These are phyloP conservation scores for Globisporangium barbulae DNA, from an alignment of 352 stramenopile genomes.

Conservation along the genomic window DNA sequence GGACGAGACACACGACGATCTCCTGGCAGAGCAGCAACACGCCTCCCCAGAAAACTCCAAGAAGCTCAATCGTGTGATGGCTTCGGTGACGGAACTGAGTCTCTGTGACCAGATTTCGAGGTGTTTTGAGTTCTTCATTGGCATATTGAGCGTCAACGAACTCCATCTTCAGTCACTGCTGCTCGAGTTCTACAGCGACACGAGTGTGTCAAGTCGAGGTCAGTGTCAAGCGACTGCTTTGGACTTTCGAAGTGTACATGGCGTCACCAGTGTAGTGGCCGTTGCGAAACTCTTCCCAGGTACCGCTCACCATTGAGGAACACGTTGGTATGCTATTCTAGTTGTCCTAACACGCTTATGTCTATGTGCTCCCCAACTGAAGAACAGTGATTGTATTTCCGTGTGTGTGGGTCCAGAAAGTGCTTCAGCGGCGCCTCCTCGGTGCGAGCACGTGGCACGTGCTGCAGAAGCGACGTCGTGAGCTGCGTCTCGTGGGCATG, in stretches of 20 bases:
- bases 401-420: slow-evolving; percentile 52
- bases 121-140: slow-evolving; percentile 48
- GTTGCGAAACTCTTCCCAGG: slow-evolving; percentile 56
- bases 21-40: neutral
- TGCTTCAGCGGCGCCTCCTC: slow-evolving; percentile 46
- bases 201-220: neutral
- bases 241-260: slow-evolving; percentile 29
- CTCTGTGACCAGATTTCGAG: slow-evolving; percentile 30
- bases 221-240: neutral
- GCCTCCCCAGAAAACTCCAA: neutral
- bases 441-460: slow-evolving; percentile 44
- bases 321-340: neutral
- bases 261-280: slow-evolving; percentile 28
- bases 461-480: slow-evolving; percentile 30
- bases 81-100: neutral
- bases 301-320: slow-evolving; percentile 7
- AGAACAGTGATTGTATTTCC: slow-evolving; percentile 55
- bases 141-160: slow-evolving; percentile 26
- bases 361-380: neutral
- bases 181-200: slow-evolving; percentile 23
- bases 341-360: neutral
- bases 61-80: too few species aligned
- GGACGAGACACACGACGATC: neutral
- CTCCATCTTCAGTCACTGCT: slow-evolving; percentile 22
- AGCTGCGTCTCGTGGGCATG: slow-evolving; percentile 30